phyloP scores from a whole-genome alignment of 768 basidiomycete genomes.

The Suillus subaureus region DNA sequence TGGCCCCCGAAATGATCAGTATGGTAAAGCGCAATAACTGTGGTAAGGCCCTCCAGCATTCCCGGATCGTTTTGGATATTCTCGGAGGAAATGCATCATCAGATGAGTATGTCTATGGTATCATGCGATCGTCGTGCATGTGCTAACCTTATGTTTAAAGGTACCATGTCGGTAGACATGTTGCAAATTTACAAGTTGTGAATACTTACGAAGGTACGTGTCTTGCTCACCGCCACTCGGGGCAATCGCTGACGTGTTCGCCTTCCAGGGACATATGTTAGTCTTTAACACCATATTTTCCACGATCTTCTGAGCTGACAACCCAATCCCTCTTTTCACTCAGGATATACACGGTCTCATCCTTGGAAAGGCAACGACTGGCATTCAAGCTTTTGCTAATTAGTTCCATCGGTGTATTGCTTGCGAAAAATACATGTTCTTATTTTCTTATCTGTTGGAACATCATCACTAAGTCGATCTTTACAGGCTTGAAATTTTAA shows the following conservation, averaged over 20 bases:
- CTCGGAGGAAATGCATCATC: conserved; percentile 92
- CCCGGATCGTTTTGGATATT: conserved; percentile 82
- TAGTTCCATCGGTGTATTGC: conserved; percentile 24
- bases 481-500: not conserved
- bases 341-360: conserved; percentile 92
- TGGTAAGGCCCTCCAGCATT: conserved; percentile 86
- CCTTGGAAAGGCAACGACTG: conserved; percentile 91
- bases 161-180: conserved; percentile 94
- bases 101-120: conserved; percentile 70
- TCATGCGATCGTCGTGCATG: not conserved
- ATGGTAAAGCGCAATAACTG: conserved; percentile 96
- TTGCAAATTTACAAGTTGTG: conserved; percentile 92
- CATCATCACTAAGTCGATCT: not conserved
- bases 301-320: conserved; percentile 15
- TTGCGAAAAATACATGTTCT: conserved; percentile 2
- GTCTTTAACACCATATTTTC: conserved; percentile 20
- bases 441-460: not conserved
- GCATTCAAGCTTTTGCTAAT: conserved; percentile 80
- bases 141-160: conserved; percentile 37
- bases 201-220: conserved; percentile 89
- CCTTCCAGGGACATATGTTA: conserved; percentile 58
- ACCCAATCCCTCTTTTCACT: conserved; percentile 11
- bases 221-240: conserved; percentile 4
- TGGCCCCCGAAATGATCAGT: conserved; percentile 92
- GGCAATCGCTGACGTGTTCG: conserved; percentile 8